These are phyloP conservation scores for Wickerhamiella vanderwaltii DNA, from an alignment of 805 yeast species.

Conservation along the genomic window DNA sequence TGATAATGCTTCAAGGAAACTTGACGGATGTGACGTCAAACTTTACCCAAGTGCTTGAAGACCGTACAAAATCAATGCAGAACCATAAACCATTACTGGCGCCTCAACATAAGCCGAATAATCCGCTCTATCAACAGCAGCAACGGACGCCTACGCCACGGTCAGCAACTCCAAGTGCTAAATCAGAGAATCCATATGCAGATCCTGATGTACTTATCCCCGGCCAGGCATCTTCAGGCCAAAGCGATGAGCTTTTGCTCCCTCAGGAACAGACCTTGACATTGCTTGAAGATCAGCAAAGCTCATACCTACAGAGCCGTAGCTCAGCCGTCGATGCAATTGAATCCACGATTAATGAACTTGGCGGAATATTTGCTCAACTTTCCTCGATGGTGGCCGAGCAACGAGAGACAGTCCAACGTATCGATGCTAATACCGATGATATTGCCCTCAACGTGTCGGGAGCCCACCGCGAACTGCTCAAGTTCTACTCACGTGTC, in stretches of 20 bases:
- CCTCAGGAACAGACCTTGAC: constrained; percentile 81
- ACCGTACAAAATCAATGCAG: constrained; percentile 73
- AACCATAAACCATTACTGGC: constrained; percentile 67
- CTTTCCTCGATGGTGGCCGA: constrained; percentile 95
- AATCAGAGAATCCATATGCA: constrained; percentile 21
- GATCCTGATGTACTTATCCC: constrained; percentile 25
- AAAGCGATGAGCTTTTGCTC: constrained; percentile 36
- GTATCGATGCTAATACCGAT: constrained; percentile 90
- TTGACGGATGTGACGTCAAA: constrained; percentile 87
- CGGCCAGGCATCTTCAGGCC: background rate
- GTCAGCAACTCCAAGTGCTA: constrained; percentile 2
- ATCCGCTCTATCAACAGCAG: constrained; percentile 26
- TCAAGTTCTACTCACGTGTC: constrained; percentile 78
- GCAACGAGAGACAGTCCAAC: constrained; percentile 90
- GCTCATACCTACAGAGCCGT: constrained; percentile 66
- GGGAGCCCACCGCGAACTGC: constrained; percentile 89
- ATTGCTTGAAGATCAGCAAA: constrained; percentile 72
- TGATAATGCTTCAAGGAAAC: constrained; percentile 74
- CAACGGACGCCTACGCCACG: constrained; percentile 15
- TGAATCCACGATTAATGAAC: constrained; percentile 93
- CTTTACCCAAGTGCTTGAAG: constrained; percentile 78
- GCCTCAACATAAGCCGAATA: constrained; percentile 26
- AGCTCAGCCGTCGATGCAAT: constrained; percentile 89
- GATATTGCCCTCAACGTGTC: constrained; percentile 78
- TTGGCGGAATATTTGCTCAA: constrained; percentile 87